Evolutionary conservation across 164 flowering plant species (phyloP).

Genomic region (Amborella trichopoda): DNA sequence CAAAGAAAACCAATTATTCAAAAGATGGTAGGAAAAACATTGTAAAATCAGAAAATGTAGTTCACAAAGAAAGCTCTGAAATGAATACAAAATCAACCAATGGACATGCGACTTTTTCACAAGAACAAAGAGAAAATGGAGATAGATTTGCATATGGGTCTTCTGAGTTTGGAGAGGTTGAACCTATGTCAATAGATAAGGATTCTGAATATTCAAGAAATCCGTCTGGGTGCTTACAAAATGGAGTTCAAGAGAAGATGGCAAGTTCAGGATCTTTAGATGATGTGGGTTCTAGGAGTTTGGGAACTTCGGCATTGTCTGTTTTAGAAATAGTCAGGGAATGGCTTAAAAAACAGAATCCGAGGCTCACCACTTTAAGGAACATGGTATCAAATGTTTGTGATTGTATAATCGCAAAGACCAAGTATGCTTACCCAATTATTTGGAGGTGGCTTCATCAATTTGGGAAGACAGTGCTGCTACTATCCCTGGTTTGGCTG

Average conservation of each 20-base stretch:
- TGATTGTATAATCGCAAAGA: conserved; percentile 31
- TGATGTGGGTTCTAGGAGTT: conserved; percentile 16
- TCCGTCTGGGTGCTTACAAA: conserved; percentile 8
- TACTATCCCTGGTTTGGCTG: conserved; percentile 70
- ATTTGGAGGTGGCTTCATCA: conserved; percentile 48
- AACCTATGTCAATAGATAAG: conserved; percentile 7
- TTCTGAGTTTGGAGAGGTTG: conserved; percentile 15
- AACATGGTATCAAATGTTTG: conserved; percentile 16
- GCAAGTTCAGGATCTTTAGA: conserved; percentile 17
- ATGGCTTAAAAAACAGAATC: conserved; percentile 36
- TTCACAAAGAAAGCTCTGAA: conserved; percentile 21
- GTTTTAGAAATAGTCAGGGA: conserved; percentile 19
- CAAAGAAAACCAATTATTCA: conserved; percentile 7
- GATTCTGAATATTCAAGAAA: conserved; percentile 6
- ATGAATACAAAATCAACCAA: too few species aligned
- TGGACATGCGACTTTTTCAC: too few species aligned
- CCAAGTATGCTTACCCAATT: conserved; percentile 45
- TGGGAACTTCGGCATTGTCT: conserved; percentile 25
- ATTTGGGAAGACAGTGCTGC: conserved; percentile 54
- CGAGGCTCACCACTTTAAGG: conserved; percentile 23
- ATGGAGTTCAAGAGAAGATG: conserved; percentile 18
- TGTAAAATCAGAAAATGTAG: conserved; percentile 17
- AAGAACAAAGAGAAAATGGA: too few species aligned
- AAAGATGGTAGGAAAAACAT: conserved; percentile 26
- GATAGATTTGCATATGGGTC: conserved; percentile 12